Base-by-base conservation (phyloP, 2,329 filamentous ascomycete species). In the Aulographum hederae region DNA sequence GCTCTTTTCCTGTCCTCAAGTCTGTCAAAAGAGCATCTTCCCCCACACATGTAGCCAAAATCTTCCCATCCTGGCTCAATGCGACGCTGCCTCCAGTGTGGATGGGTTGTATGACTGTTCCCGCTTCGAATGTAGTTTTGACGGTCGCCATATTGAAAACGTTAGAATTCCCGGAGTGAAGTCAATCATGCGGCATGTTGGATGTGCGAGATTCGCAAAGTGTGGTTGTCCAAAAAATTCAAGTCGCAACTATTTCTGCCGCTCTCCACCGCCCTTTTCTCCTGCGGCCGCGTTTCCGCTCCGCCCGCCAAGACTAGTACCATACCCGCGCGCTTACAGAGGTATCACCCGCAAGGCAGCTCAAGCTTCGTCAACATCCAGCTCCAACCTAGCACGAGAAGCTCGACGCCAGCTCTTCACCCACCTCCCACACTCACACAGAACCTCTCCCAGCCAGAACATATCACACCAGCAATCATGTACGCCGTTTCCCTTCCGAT, bases 21-120 rank as follows among this genome's bases (percentile, higher is more conserved):
- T 94, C 74, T 16, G 86, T 89, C 43, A 98, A 61, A 33, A 95
- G 60, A 13, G 73, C 85, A 67, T 94, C 82, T 52, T 98, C 89
- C 21, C 80, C 84, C n/a, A 95, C 60, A 21, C 79, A 84, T 16
- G 84, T 84, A 27, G 84, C 86, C 33, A 98, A 65, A 39, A 95
- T 70, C 44, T 71, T 70, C 32, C 84, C 84, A 56, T 72, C 71
- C 51, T 74, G 69, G 60, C 86, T 82, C 38, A 95, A 67, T 18
- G 81, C 73, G 36, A 92, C 73, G 41, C 79, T 77, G 27, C 89
- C 89, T 33, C 89, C 89, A 2, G 86, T 93, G 50, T 89, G 94
- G 31, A 95, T 86, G 14, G 89, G 89, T 44, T 84, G 79, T 34
- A 98, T 78, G 30, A 82, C 79, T 46, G 78, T 73, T 41, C 68